Percentiles rank a stretch among this genome's conserved stretches.
Conservation (phyloP, 176 grass and related monocot species). For the Eragrostis curvula region DNA sequence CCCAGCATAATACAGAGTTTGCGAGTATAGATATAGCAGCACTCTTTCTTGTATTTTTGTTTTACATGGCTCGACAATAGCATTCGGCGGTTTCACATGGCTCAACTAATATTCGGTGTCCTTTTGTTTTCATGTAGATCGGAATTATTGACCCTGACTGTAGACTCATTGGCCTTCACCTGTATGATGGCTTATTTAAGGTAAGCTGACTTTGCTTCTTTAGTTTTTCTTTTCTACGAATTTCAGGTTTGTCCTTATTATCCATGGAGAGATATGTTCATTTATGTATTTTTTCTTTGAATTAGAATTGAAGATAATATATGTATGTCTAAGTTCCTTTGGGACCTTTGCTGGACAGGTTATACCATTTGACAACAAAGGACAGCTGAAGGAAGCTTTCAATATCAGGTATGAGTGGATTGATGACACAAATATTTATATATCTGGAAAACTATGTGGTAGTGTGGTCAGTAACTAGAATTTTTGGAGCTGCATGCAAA, state of each 20-base stretch:
- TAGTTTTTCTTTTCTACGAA: slow-evolving; percentile 4
- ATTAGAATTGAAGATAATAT: background rate
- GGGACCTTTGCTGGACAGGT: slow-evolving; percentile 56
- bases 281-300: background rate
- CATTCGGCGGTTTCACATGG: background rate
- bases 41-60: background rate
- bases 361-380: slow-evolving; percentile 99
- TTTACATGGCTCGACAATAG: background rate
- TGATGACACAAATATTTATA: slow-evolving; percentile 18
- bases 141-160: slow-evolving; percentile 96
- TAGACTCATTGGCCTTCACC: slow-evolving; percentile 90
- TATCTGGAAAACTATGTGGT: background rate
- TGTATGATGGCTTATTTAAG: slow-evolving; percentile 98
- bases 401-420: slow-evolving; percentile 85
- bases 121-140: slow-evolving; percentile 62
- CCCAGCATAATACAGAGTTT: slow-evolving; percentile 3
- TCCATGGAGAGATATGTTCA: background rate
- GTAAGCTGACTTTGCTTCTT: slow-evolving; percentile 40
- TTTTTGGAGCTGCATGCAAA: slow-evolving; percentile 8
- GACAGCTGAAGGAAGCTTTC: slow-evolving; percentile 99
- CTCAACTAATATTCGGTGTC: background rate
- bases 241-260: slow-evolving; percentile 21
- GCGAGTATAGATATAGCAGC: background rate
- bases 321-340: slow-evolving; percentile 3
- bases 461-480: background rate